Evolutionary conservation across 1,284 basidiomycete genomes (phyloP), one percentile per base, ranked within the genome.

Genomic region (Ganoderma lucidum): DNA sequence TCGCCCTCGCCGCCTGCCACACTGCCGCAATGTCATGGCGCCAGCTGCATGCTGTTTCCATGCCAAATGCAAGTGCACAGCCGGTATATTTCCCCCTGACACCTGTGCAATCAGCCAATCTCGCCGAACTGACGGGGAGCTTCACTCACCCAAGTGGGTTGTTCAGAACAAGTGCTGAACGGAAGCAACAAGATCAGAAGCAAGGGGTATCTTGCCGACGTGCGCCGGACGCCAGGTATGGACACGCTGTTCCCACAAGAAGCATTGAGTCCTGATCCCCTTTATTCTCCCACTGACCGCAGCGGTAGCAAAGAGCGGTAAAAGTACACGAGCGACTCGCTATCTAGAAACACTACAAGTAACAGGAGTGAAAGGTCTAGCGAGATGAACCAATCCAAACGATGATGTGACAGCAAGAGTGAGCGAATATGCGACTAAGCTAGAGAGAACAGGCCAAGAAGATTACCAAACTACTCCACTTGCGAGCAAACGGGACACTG

Each of bases 231-330:
- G 35, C 8, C n/a, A 14, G 56, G 10, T 12, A 39, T 23, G 8
- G 35, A 35, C 35, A 17, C 19, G 56, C 19, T 51, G 2, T 35
- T 48, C 53, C 55, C 60, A 58, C 60, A 15, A 63, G 12, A 55
- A 4, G 48, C 12, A 66, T 5, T 12, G 64, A 61, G 67, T 68
- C 70, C 72, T 71, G 61, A 73, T 71, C 72, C 70, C 72, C 72
- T 73, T 73, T 65, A 73, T 73, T 73, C 72, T 68, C 69, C 72
- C 70, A 68, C 72, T 70, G 72, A 73, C 72, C 72, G 66, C 68
- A 60, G 44, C 55, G 62, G 67, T 35, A 28, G 66, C 60, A 70
- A 69, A 55, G 69, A 70, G 67, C 64, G 71, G 53, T 70, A 73
- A 56, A 67, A 69, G 71, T 70, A 70, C 70, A 73, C 68, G 72